Evolutionary conservation across 306 rosid species (phyloP), one percentile per base, ranked within the genome.

Genomic region (Sophora flavescens): DNA sequence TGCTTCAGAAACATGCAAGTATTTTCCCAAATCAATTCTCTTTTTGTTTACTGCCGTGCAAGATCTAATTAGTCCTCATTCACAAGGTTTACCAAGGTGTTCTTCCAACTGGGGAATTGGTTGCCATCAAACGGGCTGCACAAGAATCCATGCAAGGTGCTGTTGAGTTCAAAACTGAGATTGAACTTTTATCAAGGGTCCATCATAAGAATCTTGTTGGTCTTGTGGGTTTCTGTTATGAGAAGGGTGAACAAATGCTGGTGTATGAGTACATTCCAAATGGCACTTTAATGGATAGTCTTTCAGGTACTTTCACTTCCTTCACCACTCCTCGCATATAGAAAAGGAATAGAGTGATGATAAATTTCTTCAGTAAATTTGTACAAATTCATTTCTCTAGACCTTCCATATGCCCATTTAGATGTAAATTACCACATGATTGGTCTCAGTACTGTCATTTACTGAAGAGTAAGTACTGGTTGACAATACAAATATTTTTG

Each of bases 171-270:
- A 93, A 83, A 79, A 91, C 87, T 30, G 98, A 93, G 89, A 89
- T 93, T 75, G 98, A 91, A 81, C 94, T 91, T 75, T 89, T 93
- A 64, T 93, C 97, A 51, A 88, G 98, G 80, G 93, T 90, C 59
- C 98, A 93, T 68, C 98, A 93, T 48, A 93, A 83, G 82, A 93
- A 93, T 85, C 91, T 93, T 2, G 96, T 93, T 32, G 36, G 83
- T 84, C 94, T 93, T 39, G 61, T 88, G 28, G 98, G 98, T 45
- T 93, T 89, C 82, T 90, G 94, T 84, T 86, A 85, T 26, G 94
- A 93, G 67, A 84, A 84, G 67, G 96, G 90, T 30, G 98, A 91
- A 89, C 98, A 93, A 70, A 89, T 93, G 87, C 78, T 93, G 78
- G 88, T 93, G 63, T 93, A 93, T 28, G 95, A 93, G 80, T 86